Percentiles rank a stretch among this genome's conserved stretches.
Evolutionary conservation across 768 basidiomycete genomes (phyloP).

Genomic region (Tricholoma furcatifolium): DNA sequence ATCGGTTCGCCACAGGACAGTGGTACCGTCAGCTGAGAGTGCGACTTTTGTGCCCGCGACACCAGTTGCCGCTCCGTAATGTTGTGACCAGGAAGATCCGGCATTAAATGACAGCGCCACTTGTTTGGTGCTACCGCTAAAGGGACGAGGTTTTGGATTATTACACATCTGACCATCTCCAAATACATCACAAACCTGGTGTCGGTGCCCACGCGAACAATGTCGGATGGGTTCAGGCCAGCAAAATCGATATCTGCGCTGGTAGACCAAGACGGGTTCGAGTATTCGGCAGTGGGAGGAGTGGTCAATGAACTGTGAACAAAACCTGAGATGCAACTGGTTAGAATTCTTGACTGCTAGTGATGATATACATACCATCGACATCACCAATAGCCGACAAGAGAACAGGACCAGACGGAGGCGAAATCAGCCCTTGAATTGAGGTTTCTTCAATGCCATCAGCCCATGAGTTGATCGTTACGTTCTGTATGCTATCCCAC

Average conservation of each 20-base stretch:
- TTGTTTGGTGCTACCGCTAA: conserved; percentile 46
- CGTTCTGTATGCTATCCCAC: conserved; percentile 62
- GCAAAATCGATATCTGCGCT: conserved; percentile 53
- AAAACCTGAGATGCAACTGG: conserved; percentile 36
- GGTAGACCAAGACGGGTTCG: conserved; percentile 48
- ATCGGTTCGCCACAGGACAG: conserved; percentile 56
- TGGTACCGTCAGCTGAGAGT: conserved; percentile 52
- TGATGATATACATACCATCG: conserved; percentile 34
- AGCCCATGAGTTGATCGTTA: conserved; percentile 58
- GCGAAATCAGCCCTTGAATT: conserved; percentile 57
- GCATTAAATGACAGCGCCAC: conserved; percentile 56
- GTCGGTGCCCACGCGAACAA: conserved; percentile 54
- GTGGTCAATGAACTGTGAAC: conserved; percentile 41
- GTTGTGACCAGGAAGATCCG: conserved; percentile 55
- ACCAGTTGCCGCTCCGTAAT: conserved; percentile 53
- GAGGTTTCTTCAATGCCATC: conserved; percentile 68
- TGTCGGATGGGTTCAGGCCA: conserved; percentile 45
- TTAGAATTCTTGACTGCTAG: background rate
- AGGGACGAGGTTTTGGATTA: background rate
- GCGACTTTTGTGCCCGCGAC: conserved; percentile 43
- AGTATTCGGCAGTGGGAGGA: conserved; percentile 37
- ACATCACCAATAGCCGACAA: conserved; percentile 57
- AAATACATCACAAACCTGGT: conserved; percentile 32
- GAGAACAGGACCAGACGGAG: conserved; percentile 55
- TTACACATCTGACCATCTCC: background rate